Evolutionary conservation across 805 yeast genomes (phyloP).

Genomic region (Sugiyamaella chiloensis): DNA sequence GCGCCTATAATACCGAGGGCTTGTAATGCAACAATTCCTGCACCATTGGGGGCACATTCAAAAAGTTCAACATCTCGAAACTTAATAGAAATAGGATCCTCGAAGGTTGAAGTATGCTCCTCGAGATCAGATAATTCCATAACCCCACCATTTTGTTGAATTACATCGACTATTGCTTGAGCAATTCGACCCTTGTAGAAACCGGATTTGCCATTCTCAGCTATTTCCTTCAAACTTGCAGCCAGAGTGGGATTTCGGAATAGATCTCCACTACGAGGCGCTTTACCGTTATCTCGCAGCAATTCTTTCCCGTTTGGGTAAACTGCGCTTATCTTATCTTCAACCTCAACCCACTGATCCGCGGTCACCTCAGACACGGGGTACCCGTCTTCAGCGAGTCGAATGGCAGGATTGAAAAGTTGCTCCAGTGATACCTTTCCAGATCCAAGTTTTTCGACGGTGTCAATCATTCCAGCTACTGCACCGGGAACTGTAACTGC

Average conservation of each 20-base stretch:
- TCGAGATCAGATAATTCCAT: slow-evolving; percentile 53
- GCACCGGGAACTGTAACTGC: slow-evolving; percentile 75
- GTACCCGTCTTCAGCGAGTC: slow-evolving; percentile 63
- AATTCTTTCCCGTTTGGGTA: slow-evolving; percentile 33
- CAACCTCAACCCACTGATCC: slow-evolving; percentile 43
- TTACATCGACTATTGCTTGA: slow-evolving; percentile 52
- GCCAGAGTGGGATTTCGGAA: slow-evolving; percentile 53
- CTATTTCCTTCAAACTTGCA: slow-evolving; percentile 47
- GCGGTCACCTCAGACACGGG: slow-evolving; percentile 60
- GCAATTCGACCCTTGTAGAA: slow-evolving; percentile 69
- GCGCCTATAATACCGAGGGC: slow-evolving; percentile 62
- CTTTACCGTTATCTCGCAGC: slow-evolving; percentile 32
- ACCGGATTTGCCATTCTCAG: slow-evolving; percentile 55
- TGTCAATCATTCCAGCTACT: slow-evolving; percentile 73
- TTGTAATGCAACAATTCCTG: slow-evolving; percentile 69
- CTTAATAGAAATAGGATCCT: slow-evolving; percentile 57
- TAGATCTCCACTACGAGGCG: slow-evolving; percentile 59
- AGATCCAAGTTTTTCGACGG: slow-evolving; percentile 65
- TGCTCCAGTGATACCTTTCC: slow-evolving; percentile 57
- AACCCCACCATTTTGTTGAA: slow-evolving; percentile 54
- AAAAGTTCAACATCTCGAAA: slow-evolving; percentile 51
- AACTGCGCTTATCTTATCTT: slow-evolving; percentile 37
- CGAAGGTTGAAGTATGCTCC: slow-evolving; percentile 56
- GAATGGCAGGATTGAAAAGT: slow-evolving; percentile 43
- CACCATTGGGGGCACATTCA: slow-evolving; percentile 85